Base-by-base conservation (phyloP, 108 stramenopile species). In the Aurantiochytrium sp. region DNA sequence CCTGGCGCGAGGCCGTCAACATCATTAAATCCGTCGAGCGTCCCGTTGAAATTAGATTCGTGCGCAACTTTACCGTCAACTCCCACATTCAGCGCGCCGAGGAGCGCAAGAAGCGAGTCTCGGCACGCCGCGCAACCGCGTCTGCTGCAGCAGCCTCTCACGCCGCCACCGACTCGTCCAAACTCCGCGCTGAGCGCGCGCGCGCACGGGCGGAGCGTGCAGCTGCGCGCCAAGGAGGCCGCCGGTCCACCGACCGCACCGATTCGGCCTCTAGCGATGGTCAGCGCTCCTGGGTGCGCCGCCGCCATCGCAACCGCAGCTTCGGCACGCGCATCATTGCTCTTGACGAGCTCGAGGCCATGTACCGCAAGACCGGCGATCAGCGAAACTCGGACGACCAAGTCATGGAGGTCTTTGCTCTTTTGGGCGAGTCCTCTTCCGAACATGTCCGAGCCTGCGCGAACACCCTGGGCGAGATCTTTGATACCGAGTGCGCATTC, bases 51-150 rank as follows among this genome's bases (percentile, higher is more conserved):
- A 23, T 83, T 4, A 83, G 49, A 23, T 83, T 83, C 51, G 51
- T 83, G 45, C 76, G 76, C 76, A 83, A 83, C 76, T 83, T 83
- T 4, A 83, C 76, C 45, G 76, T 83, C 4, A 83, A 53, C 76
- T 47, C 76, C 49, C 76, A 83, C 45, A 12, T 53, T 2, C 49
- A 83, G 49, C 49, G 49, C 49, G 76, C 23, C 28, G 76, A 83
- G 51, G 76, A 12, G 51, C 76, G 51, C n/a, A 83, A 83, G 51
- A 43, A 83, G 51, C 76, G 76, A 0, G 49, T 4, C 49, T 47
- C 76, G 45, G 5, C 49, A 0, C 76, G 64, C 4, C 64, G 64
- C 42, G 14, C 3, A 0, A 42, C 64, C 10, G 25, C 8, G 14
- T 8, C 64, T 18, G 8, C 64, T 18, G 55, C 55, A 8, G 55